Evolutionary conservation across 306 rosid species (phyloP).

Genomic region (Luffa acutangula): DNA sequence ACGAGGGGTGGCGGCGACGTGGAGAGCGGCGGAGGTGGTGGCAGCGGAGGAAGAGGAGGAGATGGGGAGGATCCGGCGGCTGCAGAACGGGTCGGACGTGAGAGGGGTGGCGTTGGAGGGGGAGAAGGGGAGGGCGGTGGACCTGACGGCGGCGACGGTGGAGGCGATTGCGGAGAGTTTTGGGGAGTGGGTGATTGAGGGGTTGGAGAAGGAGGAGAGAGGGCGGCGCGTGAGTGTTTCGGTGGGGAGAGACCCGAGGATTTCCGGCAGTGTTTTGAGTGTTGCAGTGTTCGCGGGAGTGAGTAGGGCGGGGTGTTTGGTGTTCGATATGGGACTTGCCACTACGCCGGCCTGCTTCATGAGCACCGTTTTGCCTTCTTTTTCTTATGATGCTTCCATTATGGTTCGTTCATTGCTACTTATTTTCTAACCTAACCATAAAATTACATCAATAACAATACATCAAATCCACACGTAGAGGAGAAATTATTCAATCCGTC

Average conservation of each 20-base stretch:
- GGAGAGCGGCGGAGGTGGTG: conserved; percentile 37
- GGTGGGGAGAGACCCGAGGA: conserved; percentile 68
- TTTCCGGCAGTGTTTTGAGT: conserved; percentile 52
- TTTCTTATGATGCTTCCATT: conserved; percentile 72
- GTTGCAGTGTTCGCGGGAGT: conserved; percentile 67
- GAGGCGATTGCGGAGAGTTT: conserved; percentile 84
- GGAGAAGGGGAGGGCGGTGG: conserved; percentile 63
- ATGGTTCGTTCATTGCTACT: conserved; percentile 34
- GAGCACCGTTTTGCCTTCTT: conserved; percentile 86
- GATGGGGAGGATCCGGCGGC: conserved; percentile 64
- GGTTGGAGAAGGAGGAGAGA: conserved; percentile 36
- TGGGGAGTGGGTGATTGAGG: conserved; percentile 66
- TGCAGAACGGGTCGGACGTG: conserved; percentile 89
- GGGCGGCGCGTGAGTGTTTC: conserved; percentile 44
- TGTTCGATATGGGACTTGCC: conserved; percentile 66
- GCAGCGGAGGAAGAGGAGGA: conserved; percentile 66
- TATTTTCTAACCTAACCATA: no score
- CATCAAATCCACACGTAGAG: no score
- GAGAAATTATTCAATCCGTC: no score
- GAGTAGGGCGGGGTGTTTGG: conserved; percentile 62
- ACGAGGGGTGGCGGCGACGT: conserved; percentile 9
- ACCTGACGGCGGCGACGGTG: conserved; percentile 60
- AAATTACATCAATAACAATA: no score
- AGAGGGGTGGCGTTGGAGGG: conserved; percentile 83
- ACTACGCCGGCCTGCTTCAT: conserved; percentile 96